A percentile compares a stretch with the other conserved stretches of the same genome.
Conservation (phyloP, 257 asterid species). For the Gardenia jasminoides region DNA sequence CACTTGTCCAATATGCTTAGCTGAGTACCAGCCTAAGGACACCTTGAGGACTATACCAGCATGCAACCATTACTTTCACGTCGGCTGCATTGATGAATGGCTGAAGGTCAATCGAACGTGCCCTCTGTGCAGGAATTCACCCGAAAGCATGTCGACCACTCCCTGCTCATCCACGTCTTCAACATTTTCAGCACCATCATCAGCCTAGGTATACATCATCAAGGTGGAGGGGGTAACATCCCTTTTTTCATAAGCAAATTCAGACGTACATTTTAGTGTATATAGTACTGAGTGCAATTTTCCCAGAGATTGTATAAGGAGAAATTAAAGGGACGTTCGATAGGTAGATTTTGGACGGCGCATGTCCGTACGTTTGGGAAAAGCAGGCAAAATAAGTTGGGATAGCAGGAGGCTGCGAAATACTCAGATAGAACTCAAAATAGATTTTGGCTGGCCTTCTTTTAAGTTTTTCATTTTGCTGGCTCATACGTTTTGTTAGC, state of each 20-base stretch:
- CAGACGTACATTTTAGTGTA: not conserved
- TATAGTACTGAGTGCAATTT: not conserved
- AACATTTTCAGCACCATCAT: slow-evolving; percentile 27
- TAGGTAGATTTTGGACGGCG: not conserved
- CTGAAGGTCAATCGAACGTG: slow-evolving; percentile 74
- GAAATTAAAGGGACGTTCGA: not conserved
- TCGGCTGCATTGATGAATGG: slow-evolving; percentile 79
- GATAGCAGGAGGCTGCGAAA: not conserved
- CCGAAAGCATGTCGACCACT: slow-evolving; percentile 32
- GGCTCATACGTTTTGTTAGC: not conserved
- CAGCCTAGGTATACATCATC: not conserved
- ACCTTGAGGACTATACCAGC: slow-evolving; percentile 63
- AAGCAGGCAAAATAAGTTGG: not conserved
- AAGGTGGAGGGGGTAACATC: not conserved
- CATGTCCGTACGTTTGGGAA: not conserved
- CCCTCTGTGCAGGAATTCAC: slow-evolving; percentile 76
- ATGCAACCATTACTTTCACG: slow-evolving; percentile 80
- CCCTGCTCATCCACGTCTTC: slow-evolving; percentile 50
- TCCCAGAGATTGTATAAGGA: not conserved
- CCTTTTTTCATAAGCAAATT: not conserved
- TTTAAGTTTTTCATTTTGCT: not conserved
- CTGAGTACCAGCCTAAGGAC: slow-evolving; percentile 70
- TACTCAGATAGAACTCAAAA: no score
- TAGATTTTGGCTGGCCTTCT: not conserved
- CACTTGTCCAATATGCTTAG: slow-evolving; percentile 71